Evolutionary conservation across 768 basidiomycete species (phyloP), one percentile per base, ranked within the genome.

Genomic region (Trametes coccinea): DNA sequence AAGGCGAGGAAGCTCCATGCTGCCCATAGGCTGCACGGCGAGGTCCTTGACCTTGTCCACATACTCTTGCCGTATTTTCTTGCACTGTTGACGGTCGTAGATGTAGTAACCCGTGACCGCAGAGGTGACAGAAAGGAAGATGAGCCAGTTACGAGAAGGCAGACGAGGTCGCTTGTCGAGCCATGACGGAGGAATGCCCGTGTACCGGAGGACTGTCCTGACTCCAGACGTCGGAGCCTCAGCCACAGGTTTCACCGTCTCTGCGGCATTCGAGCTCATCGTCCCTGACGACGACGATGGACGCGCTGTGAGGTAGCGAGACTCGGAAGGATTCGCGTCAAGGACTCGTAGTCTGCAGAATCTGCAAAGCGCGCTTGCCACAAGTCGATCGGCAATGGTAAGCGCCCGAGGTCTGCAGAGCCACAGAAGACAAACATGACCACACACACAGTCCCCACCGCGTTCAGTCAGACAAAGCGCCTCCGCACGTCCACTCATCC

Each of bases 111-210:
- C 90, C 3, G 87, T 69, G 34, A 90, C 67, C 5, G 88, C 82
- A 13, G 87, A 86, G 4, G 92, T 88, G 67, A 93, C 75, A 31
- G 86, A 80, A 59, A 94, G 81, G 78, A 98, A 98, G 69, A 96
- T 94, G 66, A 93, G 84, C 94, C 93, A 95, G 69, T 97, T 97
- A 63, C 93, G 83, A 0, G 92, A 93, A 3, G 95, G 96, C 14
- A 95, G 81, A 64, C 84, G 86, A 2, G 95, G 95, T 39, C 90
- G 84, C 72, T 90, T 92, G 66, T 87, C 84, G 43, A 97, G 80
- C 84, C 93, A 93, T 51, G 88, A 88, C 14, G 86, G 79, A 27
- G 84, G 83, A 33, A 85, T 78, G 46, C 84, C 84, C 22, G 83
- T 89, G 76, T 87, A 88, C 67, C 81, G 78, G 62, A 92, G 81